These are phyloP conservation scores for Trebouxiophyceae sp. DNA, from an alignment of 163 green algal genomes.

Conservation along the genomic window DNA sequence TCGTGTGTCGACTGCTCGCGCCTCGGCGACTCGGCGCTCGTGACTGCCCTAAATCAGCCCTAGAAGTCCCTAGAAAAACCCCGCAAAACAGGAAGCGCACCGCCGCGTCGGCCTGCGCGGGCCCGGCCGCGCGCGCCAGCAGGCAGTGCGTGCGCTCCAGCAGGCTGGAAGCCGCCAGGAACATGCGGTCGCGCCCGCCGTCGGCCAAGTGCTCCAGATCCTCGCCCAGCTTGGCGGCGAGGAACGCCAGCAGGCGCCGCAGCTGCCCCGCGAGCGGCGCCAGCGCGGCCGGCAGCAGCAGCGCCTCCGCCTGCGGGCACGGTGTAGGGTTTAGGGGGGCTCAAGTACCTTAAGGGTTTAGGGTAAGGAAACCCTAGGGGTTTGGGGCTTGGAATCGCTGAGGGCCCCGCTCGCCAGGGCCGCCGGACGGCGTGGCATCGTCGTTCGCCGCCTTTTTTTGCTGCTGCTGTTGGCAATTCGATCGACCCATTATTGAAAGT, in stretches of 20 bases:
- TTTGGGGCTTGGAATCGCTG: background rate
- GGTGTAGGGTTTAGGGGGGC: background rate
- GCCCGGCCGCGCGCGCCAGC: background rate
- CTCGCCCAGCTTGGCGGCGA: conserved; percentile 1
- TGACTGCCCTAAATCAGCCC: no score
- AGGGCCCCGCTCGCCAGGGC: no score
- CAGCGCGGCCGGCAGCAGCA: background rate
- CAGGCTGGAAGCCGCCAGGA: background rate
- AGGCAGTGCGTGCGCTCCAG: background rate
- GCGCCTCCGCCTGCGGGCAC: background rate
- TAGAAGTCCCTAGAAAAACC: no score
- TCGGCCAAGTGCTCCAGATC: conserved; percentile 19
- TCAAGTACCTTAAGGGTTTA: background rate
- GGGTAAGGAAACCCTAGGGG: background rate
- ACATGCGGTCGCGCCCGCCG: conserved; percentile 15
- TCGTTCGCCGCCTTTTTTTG: no score
- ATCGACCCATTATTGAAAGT: no score
- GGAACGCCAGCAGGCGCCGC: background rate
- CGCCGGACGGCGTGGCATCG: no score
- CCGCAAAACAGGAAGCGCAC: no score
- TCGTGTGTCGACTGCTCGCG: no score
- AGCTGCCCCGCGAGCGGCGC: background rate
- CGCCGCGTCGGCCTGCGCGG: no score
- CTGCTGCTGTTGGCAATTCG: no score
- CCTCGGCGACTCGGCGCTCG: no score